These are phyloP conservation scores for bread wheat (Triticum aestivum) DNA, from an alignment of 176 grass and related monocot species.

Conservation along the genomic window IWGSC_CS_RefSeq_v2.1 NC_057808.1:341372161-341372660, in stretches of 20 bases:
- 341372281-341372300: not conserved
- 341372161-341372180: not conserved
- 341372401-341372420: not conserved
- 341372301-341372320: slow-evolving; percentile 42
- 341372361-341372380: not conserved
- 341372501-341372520: not conserved
- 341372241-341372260: slow-evolving; percentile 45
- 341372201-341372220: not conserved
- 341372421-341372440: not conserved
- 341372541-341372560: slow-evolving; percentile 55
- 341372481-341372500: not conserved
- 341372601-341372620: slow-evolving; percentile 67
- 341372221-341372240: slow-evolving; percentile 35
- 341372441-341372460: not conserved
- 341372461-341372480: not conserved
- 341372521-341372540: slow-evolving; percentile 22
- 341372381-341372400: not conserved
- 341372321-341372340: slow-evolving; percentile 4
- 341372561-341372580: slow-evolving; percentile 36
- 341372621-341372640: slow-evolving; percentile 66
- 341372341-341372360: not conserved
- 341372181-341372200: not conserved
- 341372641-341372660: slow-evolving; percentile 58
- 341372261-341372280: slow-evolving; percentile 32
- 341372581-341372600: slow-evolving; percentile 61